Evolutionary conservation across 495 filamentous ascomycete species (phyloP), one percentile per base, ranked within the genome.

Genomic region (Astrothelium subdiscretum): DNA sequence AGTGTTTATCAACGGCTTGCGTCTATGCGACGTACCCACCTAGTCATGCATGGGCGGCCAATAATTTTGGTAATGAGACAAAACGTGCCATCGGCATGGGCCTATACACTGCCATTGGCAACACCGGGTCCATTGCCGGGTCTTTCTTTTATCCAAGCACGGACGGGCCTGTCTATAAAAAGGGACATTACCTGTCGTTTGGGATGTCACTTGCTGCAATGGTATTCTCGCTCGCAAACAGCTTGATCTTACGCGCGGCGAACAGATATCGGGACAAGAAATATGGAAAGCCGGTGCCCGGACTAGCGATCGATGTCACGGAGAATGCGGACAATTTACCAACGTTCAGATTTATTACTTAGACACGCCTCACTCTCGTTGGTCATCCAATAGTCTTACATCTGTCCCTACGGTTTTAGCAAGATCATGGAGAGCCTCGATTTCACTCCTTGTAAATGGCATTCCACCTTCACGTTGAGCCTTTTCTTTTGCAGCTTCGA

Each of bases 341-440:
- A 6, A 54, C 29, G 48, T 54, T n/a, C 20, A 54, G 48, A 54
- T 54, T 54, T 15, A 54, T 54, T 29, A 26, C 48, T 20, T 54
- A 54, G 48, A 29, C 29, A 29, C 12, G 11, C 6, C 24, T 8
- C 8, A 54, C 11, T 48, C 43, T 20, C 5, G 3, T 11, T 54
- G n/a, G 22, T 54, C 20, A 26, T 54, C 24, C 5, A 20, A n/a
- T 11, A 43, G 22, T 29, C 38, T 13, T 12, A 24, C 31, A 59
- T 59, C 38, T 11, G 15, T 38, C 27, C 35, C 31, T 6, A 57
- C 24, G 15, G 18, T 57, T n/a, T 62, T 31, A 22, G 51, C 60
- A 57, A 62, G 51, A 5, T 52, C 42, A 15, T 62, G 60, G n/a
- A 54, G 60, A 32, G 3, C 15, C 20, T 54, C 26, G 22, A 54